A percentile compares a stretch with the other conserved stretches of the same genome.
phyloP scores from a whole-genome alignment of 2,329 filamentous ascomycete species.

The Colletotrichum sp. region DNA sequence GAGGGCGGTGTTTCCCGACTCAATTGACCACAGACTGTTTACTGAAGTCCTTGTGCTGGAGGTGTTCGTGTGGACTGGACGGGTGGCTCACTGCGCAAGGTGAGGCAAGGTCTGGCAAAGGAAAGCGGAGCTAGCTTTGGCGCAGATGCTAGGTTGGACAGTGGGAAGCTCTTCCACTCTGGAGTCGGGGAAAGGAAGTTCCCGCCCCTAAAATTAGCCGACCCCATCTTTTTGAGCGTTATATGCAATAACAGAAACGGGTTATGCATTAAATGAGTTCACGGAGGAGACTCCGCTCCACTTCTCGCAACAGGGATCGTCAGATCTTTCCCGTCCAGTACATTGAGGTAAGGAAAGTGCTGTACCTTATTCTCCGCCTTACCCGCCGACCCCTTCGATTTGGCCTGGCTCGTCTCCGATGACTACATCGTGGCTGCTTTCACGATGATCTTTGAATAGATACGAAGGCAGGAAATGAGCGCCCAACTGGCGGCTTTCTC shows the following conservation, averaged over 20 bases:
- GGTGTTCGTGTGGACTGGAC: not conserved
- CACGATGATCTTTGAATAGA: not conserved
- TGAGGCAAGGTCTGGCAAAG: not conserved
- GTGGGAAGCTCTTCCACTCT: slow-evolving; percentile 1
- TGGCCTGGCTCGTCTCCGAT: not conserved
- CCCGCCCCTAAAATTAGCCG: slow-evolving; percentile 17
- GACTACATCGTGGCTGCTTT: not conserved
- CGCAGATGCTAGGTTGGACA: not conserved
- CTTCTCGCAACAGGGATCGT: not conserved
- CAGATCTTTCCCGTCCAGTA: not conserved
- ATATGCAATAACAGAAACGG: not conserved
- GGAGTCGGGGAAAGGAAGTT: slow-evolving; percentile 20
- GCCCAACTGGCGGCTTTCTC: not conserved
- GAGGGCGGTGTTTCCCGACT: not conserved
- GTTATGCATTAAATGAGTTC: not conserved
- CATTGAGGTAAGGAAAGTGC: not conserved
- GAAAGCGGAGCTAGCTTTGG: slow-evolving; percentile 12
- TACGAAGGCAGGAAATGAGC: not conserved
- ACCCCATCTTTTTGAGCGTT: not conserved
- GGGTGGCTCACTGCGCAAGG: not conserved
- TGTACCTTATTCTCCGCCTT: not conserved
- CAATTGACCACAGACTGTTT: not conserved
- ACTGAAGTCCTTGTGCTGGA: slow-evolving; percentile 3
- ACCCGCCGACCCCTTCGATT: not conserved
- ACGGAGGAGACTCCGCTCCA: not conserved